Evolutionary conservation across 2,329 filamentous ascomycete species (phyloP), one percentile per base, ranked within the genome.

Genomic region (Fusarium beomiforme): DNA sequence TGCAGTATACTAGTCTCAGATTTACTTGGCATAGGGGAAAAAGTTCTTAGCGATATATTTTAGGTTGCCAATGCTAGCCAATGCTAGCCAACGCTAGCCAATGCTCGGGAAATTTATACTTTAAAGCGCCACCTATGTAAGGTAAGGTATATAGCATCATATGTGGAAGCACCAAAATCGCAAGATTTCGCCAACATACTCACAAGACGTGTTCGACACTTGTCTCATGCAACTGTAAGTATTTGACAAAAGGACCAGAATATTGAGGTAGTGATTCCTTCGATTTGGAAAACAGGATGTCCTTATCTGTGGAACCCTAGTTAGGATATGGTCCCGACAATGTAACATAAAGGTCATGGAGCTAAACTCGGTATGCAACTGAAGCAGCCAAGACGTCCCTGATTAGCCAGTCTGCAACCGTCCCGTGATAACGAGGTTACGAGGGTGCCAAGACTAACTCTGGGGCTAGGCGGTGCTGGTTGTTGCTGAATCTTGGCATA

Each of bases 361-460:
- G 69, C 69, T 62, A 72, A 67, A 63, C 42, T 59, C 36, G 23
- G 49, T 14, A 61, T 59, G 53, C 41, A 41, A 43, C 39, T 58
- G 57, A 41, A 49, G 56, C 42, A 57, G 36, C 42, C 49, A 17
- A 54, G 17, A 21, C 36, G 50, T 31, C 13, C 34, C 64, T 71
- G 59, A 71, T 67, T 54, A 62, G 56, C 57, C 47, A 60, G 46
- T 33, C 53, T 36, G 17, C 13, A 46, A 36, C 37, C 14, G 36
- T 54, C 51, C 64, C 60, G 51, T 63, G 74, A 76, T 76, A 75
- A 64, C 57, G 39, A 56, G 53, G 51, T 76, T 74, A 64, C 57
- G 39, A 56, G 53, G 51, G 42, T 36, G 54, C 59, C 69, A 47
- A 71, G 74, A 59, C 31, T 58, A 37, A 44, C 58, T 67, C 64